Conservation (phyloP, 2,329 filamentous ascomycete genomes). For the Stemphylium beticola region DNA sequence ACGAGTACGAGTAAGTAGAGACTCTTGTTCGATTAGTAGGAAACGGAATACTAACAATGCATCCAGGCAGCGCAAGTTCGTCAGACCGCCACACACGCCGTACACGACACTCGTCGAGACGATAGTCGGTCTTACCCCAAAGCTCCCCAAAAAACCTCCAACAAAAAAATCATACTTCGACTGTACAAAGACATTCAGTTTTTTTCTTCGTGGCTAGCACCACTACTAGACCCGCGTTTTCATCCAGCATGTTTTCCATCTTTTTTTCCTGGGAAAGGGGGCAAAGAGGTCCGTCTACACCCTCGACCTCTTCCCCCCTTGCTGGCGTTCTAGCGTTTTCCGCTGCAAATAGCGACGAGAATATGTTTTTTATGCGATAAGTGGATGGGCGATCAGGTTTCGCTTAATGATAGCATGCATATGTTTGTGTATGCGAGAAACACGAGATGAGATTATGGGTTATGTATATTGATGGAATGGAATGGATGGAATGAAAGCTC, state of each 20-base stretch:
- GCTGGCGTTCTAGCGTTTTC: too few relatives aligned
- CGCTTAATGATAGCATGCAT: too few relatives aligned
- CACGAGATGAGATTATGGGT: too few relatives aligned
- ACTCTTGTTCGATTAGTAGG: neutral
- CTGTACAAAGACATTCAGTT: conserved; percentile 1
- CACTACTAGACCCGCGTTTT: neutral
- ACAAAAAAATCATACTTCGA: neutral
- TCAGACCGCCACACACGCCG: conserved; percentile 50
- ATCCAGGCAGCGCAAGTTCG: conserved; percentile 54
- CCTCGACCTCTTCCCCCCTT: too few relatives aligned
- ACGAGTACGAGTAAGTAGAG: conserved; percentile 56
- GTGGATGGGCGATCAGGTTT: too few relatives aligned
- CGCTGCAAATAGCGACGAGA: too few relatives aligned
- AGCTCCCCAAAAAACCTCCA: too few relatives aligned
- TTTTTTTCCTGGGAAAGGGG: neutral
- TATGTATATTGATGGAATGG: too few relatives aligned
- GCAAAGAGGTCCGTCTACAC: neutral
- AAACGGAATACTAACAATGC: conserved; percentile 24
- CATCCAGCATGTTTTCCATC: neutral
- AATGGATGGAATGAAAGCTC: too few relatives aligned
- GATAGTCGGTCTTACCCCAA: conserved; percentile 2
- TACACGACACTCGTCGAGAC: conserved; percentile 46
- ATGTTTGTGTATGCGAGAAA: too few relatives aligned
- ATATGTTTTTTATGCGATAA: too few relatives aligned
- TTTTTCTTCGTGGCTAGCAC: neutral